Conservation (phyloP, 495 filamentous ascomycete species). For the Podospora pseudopauciseta region DNA sequence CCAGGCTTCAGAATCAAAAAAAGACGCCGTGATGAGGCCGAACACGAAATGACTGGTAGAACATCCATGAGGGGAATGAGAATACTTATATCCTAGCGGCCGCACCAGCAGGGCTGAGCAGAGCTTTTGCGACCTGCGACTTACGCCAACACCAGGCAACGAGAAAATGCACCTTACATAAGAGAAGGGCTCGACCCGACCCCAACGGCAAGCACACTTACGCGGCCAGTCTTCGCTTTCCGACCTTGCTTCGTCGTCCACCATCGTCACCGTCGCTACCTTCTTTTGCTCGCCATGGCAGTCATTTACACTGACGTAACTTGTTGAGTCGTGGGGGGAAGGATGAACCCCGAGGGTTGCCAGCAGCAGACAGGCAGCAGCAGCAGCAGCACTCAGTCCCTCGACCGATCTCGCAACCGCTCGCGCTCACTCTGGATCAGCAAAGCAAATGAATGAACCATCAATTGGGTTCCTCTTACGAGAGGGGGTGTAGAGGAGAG, state of each 20-base stretch:
- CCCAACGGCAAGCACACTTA: background rate
- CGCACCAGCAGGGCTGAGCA: slow-evolving; percentile 9
- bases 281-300: background rate
- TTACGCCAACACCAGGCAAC: slow-evolving; percentile 1
- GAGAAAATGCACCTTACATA: background rate
- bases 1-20: background rate
- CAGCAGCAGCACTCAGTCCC: background rate
- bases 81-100: slow-evolving; percentile 9
- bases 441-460: too few relatives aligned
- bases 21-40: background rate
- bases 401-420: background rate
- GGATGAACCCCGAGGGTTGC: background rate
- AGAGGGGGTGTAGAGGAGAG: background rate
- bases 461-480: background rate
- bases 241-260: background rate
- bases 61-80: background rate
- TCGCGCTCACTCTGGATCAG: background rate
- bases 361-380: background rate
- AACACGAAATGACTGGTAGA: background rate
- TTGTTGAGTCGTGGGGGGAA: background rate
- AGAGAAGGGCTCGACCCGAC: background rate
- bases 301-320: background rate
- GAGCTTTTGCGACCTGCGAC: background rate
- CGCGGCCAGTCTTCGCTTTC: background rate
- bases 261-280: background rate